Conservation (phyloP, 2,329 filamentous ascomycete genomes). For the Aspergillus clavatus region DNA sequence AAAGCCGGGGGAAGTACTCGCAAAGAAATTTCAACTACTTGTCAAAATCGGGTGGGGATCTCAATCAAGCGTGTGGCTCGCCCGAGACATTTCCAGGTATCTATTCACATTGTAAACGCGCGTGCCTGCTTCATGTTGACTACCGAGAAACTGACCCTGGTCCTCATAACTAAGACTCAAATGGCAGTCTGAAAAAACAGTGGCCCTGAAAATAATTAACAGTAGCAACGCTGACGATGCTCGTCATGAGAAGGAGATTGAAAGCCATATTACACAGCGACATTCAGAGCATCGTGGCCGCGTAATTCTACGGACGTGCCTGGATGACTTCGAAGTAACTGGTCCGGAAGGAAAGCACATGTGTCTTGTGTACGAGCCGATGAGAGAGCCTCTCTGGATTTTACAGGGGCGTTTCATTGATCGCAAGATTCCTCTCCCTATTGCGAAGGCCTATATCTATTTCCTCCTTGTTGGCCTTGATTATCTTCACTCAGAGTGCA, state of each 20-base stretch:
- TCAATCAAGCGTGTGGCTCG: conserved; percentile 29
- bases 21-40: conserved; percentile 23
- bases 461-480: conserved; percentile 36
- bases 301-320: conserved; percentile 14
- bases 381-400: conserved; percentile 31
- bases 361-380: conserved; percentile 31
- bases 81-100: conserved; percentile 3
- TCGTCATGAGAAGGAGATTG: conserved; percentile 20
- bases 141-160: not conserved
- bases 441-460: conserved; percentile 28
- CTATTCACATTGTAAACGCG: not conserved
- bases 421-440: conserved; percentile 18
- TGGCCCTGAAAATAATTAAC: conserved; percentile 26
- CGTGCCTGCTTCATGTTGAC: not conserved
- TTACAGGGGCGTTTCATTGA: conserved; percentile 22
- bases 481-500: conserved; percentile 37
- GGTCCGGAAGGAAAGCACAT: conserved; percentile 22
- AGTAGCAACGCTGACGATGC: conserved; percentile 11
- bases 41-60: conserved; percentile 30
- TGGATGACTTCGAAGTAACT: conserved; percentile 14
- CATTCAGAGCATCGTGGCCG: conserved; percentile 21
- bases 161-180: not conserved
- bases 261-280: conserved; percentile 21
- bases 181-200: conserved; percentile 11
- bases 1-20: conserved; percentile 27